Conservation (phyloP, 257 asterid species). For the Petunia axillaris region DNA sequence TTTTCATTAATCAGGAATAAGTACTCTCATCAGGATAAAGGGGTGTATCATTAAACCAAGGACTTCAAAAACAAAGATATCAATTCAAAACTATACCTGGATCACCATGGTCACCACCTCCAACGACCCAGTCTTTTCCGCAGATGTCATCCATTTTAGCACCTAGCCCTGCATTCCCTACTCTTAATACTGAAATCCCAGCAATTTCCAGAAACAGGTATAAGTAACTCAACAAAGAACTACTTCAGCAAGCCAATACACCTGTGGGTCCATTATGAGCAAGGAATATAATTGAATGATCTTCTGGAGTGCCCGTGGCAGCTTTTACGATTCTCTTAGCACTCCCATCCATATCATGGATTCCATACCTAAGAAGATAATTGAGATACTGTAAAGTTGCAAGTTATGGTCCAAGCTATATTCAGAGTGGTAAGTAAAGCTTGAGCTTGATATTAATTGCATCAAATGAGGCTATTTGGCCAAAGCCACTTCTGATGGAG, state of each 20-base stretch:
- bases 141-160: slow-evolving; percentile 75
- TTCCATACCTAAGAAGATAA: slow-evolving; percentile 59
- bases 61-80: background rate
- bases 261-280: slow-evolving; percentile 99
- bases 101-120: slow-evolving; percentile 93
- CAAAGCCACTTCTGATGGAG: background rate
- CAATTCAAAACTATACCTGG: slow-evolving; percentile 55
- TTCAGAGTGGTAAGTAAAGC: background rate
- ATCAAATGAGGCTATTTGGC: background rate
- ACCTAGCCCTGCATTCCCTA: slow-evolving; percentile 65
- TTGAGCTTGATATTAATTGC: slow-evolving; percentile 6
- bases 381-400: slow-evolving; percentile 23
- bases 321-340: slow-evolving; percentile 65
- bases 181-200: slow-evolving; percentile 21
- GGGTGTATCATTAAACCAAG: background rate
- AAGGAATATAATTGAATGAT: slow-evolving; percentile 74
- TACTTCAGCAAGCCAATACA: slow-evolving; percentile 30
- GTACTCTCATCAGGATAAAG: background rate
- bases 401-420: slow-evolving; percentile 26
- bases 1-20: background rate
- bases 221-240: slow-evolving; percentile 11
- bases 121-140: slow-evolving; percentile 79
- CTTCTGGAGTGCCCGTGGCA: slow-evolving; percentile 69
- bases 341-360: slow-evolving; percentile 71
- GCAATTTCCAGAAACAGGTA: slow-evolving; percentile 22